Percentiles rank a stretch among this genome's conserved stretches.
Conservation (phyloP, 306 rosid genomes). For the Medicago lupulina region DNA sequence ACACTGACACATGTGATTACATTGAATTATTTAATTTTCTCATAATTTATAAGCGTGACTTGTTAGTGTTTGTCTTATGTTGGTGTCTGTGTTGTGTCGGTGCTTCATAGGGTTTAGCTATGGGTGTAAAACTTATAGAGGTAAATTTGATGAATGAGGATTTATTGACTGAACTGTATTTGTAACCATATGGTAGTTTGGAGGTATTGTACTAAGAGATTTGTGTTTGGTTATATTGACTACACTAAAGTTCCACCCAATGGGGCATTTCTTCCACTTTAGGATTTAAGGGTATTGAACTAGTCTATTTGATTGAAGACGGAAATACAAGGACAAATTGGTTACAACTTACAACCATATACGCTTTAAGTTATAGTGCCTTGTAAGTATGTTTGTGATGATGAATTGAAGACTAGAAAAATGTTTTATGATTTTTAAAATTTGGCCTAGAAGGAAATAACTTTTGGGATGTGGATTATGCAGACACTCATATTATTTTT, state of each 20-base stretch:
- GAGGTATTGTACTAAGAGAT: conserved; percentile 4
- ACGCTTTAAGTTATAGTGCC: not conserved
- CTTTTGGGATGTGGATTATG: not conserved
- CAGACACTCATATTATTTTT: not conserved
- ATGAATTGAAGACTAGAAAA: too few relatives aligned
- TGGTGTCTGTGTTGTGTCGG: too few relatives aligned
- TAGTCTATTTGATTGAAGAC: conserved; percentile 31
- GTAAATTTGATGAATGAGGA: not conserved
- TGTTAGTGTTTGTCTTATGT: too few relatives aligned
- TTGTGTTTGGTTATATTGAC: not conserved
- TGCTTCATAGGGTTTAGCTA: not conserved
- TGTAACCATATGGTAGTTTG: not conserved
- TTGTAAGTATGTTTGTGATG: not conserved
- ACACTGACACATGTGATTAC: too few relatives aligned
- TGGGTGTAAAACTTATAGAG: not conserved
- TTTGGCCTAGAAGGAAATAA: not conserved
- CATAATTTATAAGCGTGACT: too few relatives aligned
- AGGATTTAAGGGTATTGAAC: not conserved
- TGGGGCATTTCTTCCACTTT: not conserved
- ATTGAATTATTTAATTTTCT: too few relatives aligned
- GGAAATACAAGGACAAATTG: not conserved
- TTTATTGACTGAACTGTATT: not conserved
- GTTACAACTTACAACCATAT: not conserved
- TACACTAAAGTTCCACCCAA: not conserved
- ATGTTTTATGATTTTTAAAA: not conserved